phyloP scores from a whole-genome alignment of 2,329 filamentous ascomycete species.

The Sarocladium brachiariae region DNA sequence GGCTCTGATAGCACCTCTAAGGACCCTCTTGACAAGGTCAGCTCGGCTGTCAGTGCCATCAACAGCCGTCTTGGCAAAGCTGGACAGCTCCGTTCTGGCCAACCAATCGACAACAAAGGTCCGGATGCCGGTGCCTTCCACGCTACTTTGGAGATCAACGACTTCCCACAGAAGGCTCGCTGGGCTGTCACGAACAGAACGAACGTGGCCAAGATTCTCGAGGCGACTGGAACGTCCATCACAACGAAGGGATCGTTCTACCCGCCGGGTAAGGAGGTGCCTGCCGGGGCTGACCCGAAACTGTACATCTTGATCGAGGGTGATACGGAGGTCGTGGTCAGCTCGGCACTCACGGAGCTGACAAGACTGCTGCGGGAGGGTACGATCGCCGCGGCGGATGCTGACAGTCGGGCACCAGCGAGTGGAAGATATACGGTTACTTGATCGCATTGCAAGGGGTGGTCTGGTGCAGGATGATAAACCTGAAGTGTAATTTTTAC shows the following conservation, averaged over 20 bases:
- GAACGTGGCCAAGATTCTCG: slow-evolving; percentile 96
- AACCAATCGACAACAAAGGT: slow-evolving; percentile 96
- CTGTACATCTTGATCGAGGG: slow-evolving; percentile 97
- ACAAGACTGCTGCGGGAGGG: slow-evolving; percentile 84
- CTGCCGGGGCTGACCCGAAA: slow-evolving; percentile 73
- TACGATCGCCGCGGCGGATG: slow-evolving; percentile 80
- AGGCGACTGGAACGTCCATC: slow-evolving; percentile 89
- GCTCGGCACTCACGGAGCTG: slow-evolving; percentile 83
- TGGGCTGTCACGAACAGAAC: slow-evolving; percentile 99
- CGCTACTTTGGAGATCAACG: slow-evolving; percentile 96
- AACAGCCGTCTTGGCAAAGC: slow-evolving; percentile 84
- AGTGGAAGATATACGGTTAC: slow-evolving; percentile 83
- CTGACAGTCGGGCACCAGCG: slow-evolving; percentile 70
- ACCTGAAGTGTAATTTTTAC: not conserved
- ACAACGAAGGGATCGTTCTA: slow-evolving; percentile 97
- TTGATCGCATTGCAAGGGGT: slow-evolving; percentile 29
- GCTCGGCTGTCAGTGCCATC: slow-evolving; percentile 85
- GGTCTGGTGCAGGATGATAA: not conserved
- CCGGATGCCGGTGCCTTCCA: slow-evolving; percentile 96
- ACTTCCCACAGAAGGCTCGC: slow-evolving; percentile 96
- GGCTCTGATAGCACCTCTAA: slow-evolving; percentile 50
- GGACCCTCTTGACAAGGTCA: slow-evolving; percentile 76
- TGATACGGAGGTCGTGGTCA: slow-evolving; percentile 88
- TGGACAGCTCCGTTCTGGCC: slow-evolving; percentile 81
- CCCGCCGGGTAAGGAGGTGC: slow-evolving; percentile 70